phyloP scores from a whole-genome alignment of 495 filamentous ascomycete genomes.

The Astrothelium subdiscretum region DNA sequence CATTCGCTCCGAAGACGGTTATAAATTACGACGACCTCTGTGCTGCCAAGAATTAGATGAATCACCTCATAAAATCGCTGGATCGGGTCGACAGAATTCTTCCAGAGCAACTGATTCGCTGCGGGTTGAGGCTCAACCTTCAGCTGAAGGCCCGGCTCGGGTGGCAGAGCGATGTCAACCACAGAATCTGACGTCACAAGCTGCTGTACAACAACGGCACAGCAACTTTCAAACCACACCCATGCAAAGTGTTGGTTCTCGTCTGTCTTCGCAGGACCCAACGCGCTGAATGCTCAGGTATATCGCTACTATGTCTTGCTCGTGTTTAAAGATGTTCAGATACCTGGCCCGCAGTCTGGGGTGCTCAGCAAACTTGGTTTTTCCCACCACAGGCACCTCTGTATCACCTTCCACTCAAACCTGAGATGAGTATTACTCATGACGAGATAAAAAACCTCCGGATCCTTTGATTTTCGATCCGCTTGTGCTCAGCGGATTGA shows the following conservation, averaged over 20 bases:
- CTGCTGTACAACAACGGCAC: neutral
- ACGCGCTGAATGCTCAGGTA: neutral
- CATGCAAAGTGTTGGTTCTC: neutral
- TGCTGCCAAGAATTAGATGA: no score
- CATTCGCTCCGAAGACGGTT: no score
- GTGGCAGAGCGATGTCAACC: neutral
- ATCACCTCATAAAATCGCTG: no score
- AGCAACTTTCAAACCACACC: neutral
- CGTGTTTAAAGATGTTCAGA: neutral
- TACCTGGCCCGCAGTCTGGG: neutral
- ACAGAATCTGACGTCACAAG: neutral
- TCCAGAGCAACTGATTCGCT: no score
- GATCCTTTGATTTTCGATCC: no score
- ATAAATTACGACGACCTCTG: no score
- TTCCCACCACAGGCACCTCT: neutral
- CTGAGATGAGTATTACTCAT: no score
- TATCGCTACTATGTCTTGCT: neutral
- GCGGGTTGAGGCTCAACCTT: neutral
- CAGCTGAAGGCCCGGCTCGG: no score
- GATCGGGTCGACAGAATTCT: no score
- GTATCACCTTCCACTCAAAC: no score
- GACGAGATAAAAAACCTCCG: no score
- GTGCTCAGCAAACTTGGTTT: neutral
- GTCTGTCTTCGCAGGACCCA: neutral
- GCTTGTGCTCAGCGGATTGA: no score